Conservation (phyloP, 2,329 filamentous ascomycete genomes). For the Fusarium sp. region DNA sequence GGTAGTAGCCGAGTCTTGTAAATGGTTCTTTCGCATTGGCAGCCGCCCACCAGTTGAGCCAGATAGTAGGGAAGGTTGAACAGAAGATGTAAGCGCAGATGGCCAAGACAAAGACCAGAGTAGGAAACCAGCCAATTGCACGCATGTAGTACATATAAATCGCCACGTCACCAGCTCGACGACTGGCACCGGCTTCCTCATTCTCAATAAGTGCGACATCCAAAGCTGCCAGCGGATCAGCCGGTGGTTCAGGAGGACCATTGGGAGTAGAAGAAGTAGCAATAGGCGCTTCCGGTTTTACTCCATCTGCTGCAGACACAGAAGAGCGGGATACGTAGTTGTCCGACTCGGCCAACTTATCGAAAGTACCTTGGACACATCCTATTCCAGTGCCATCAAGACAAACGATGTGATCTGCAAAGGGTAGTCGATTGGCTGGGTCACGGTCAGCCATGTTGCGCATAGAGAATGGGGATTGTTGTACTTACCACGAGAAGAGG, state of each 20-base stretch:
- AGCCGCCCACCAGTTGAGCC: conserved; percentile 47
- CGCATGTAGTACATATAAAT: conserved; percentile 47
- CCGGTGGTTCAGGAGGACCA: neutral
- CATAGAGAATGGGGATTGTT: neutral
- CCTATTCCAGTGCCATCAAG: conserved; percentile 16
- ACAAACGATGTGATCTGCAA: conserved; percentile 34
- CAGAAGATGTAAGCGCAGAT: conserved; percentile 46
- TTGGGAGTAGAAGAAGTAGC: neutral
- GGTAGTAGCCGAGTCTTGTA: conserved; percentile 36
- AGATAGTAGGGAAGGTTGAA: conserved; percentile 46
- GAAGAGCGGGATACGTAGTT: conserved; percentile 30
- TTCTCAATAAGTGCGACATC: conserved; percentile 17
- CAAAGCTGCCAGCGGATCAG: neutral
- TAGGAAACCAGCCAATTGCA: conserved; percentile 46
- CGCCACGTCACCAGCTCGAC: conserved; percentile 37
- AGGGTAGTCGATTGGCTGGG: conserved; percentile 22
- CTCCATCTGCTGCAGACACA: neutral
- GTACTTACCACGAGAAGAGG: conserved; percentile 28
- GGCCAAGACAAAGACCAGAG: conserved; percentile 34
- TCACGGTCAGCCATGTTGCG: neutral
- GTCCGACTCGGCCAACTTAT: conserved; percentile 6
- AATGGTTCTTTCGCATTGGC: conserved; percentile 38
- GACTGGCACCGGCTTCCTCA: conserved; percentile 10
- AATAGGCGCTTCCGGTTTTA: neutral
- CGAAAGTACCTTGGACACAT: conserved; percentile 28